Base-by-base conservation (phyloP, 176 grass and related monocot species). In the Luzula sylvatica region DNA sequence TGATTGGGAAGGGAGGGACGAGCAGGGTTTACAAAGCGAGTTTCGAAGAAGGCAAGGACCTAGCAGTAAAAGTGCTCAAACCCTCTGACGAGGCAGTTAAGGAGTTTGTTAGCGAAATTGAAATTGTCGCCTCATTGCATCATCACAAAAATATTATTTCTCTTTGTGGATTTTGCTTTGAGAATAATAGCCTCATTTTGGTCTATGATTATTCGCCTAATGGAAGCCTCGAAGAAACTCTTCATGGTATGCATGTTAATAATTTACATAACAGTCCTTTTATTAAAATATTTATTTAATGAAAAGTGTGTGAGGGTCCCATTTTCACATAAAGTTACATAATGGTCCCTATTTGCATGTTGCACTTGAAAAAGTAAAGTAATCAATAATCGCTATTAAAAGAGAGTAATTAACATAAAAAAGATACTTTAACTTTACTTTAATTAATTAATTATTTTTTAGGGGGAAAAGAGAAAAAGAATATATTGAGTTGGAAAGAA, bases 1-100 rank as follows among this genome's bases (percentile, higher is more conserved):
- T 98, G 38, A 87, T 92, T 49, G 93, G 93, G 39, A 99, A 99
- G 38, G 93, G 93, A 28, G 93, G 93, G 52, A 87, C 69, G 12
- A 99, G 93, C 65, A 71, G 56, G 51, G 93, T 99, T 38, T 99
- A 92, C 42, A 99, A 78, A 72, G 93, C 81, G 43, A 52, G 47
- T 0, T 53, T 99, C 53, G 11, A 18, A 23, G 81, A 99, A 19
- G 78, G 68, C 19, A 75, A 58, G 23, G 47, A 80, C 28, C 76
- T 76, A 22, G 93, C 93, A 32, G 70, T 83, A 28, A 99, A 99
- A 70, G 65, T 92, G 43, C 53, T 99, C 54, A 92, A 99, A 64
- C 75, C 86, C 2, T 86, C 81, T 20, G 72, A 74, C 42, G 82
- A 65, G 46, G 85, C 93, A 38, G 26, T 99, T 7, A 75, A 72